phyloP scores from a whole-genome alignment of 163 green algal species.

The Smithsoniella earleae region DNA sequence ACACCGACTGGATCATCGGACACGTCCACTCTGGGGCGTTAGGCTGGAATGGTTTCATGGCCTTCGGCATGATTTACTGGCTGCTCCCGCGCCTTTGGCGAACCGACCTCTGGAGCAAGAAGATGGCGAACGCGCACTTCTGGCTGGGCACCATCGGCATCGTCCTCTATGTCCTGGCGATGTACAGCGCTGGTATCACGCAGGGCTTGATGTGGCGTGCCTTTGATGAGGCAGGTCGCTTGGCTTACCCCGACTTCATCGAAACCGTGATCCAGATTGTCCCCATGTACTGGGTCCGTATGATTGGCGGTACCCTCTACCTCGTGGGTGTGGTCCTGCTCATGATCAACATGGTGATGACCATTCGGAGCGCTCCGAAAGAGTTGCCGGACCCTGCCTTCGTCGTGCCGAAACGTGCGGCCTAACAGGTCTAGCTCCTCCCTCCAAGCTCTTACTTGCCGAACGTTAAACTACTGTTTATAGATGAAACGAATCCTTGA shows the following conservation, averaged over 20 bases:
- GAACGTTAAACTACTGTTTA: too few species aligned
- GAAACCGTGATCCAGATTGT: not conserved
- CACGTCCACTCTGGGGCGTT: slow-evolving; percentile 14
- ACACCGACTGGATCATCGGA: slow-evolving; percentile 24
- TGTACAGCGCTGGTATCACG: not conserved
- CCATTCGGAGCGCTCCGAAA: too few species aligned
- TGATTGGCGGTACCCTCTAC: not conserved
- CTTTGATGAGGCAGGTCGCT: not conserved
- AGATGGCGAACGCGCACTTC: slow-evolving; percentile 1
- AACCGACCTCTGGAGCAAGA: not conserved
- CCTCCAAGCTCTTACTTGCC: too few species aligned
- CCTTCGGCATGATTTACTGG: slow-evolving; percentile 8
- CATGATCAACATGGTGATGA: too few species aligned
- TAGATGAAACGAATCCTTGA: too few species aligned
- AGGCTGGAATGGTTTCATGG: slow-evolving; percentile 6
- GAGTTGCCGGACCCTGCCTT: too few species aligned
- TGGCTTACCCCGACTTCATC: slow-evolving; percentile 6
- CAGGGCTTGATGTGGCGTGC: slow-evolving; percentile 25
- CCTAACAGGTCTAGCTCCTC: too few species aligned
- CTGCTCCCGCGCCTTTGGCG: not conserved
- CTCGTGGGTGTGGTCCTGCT: not conserved
- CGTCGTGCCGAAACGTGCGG: too few species aligned
- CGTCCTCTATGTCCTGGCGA: not conserved
- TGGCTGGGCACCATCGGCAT: slow-evolving; percentile 13
- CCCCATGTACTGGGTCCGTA: not conserved